These are phyloP conservation scores for Saccharomycopsis selenospora DNA, from an alignment of 805 yeast genomes.

Conservation along the genomic window DNA sequence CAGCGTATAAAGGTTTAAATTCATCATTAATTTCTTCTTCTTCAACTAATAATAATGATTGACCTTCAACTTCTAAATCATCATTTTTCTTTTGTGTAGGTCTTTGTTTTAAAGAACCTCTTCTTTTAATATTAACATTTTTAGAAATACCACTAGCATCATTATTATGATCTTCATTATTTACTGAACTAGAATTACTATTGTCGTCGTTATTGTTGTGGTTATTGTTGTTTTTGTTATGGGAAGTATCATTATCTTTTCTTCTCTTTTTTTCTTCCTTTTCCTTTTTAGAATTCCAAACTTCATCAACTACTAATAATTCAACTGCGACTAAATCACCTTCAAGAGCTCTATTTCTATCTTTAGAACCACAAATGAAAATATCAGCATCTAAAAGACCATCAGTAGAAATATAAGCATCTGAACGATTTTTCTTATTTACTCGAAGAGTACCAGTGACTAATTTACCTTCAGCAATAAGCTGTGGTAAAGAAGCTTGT, in stretches of 20 bases:
- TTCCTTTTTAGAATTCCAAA: constrained; percentile 93
- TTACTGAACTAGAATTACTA: constrained; percentile 6
- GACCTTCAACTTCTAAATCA: constrained; percentile 98
- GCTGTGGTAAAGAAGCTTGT: constrained; percentile 83
- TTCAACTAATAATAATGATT: constrained; percentile 80
- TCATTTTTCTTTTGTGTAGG: constrained; percentile 97
- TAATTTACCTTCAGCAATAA: constrained; percentile 81
- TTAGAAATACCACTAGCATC: constrained; percentile 30
- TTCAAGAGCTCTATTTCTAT: constrained; percentile 93
- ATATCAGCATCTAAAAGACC: constrained; percentile 94
- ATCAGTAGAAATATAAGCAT: constrained; percentile 97
- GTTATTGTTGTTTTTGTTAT: constrained; percentile 29
- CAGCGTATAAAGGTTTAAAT: constrained; percentile 89
- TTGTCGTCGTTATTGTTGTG: constrained; percentile 24
- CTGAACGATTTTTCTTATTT: constrained; percentile 92
- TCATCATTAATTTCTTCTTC: constrained; percentile 95
- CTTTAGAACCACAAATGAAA: constrained; percentile 96
- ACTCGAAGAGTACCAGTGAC: constrained; percentile 92
- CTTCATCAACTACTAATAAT: constrained; percentile 90
- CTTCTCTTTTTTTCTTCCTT: constrained; percentile 96
- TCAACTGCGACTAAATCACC: constrained; percentile 97
- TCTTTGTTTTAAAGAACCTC: constrained; percentile 87
- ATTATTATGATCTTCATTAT: constrained; percentile 22
- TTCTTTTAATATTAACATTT: constrained; percentile 39
- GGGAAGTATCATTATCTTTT: constrained; percentile 45